Conservation (phyloP, 306 rosid genomes). For the Prinsepia uniflora region DNA sequence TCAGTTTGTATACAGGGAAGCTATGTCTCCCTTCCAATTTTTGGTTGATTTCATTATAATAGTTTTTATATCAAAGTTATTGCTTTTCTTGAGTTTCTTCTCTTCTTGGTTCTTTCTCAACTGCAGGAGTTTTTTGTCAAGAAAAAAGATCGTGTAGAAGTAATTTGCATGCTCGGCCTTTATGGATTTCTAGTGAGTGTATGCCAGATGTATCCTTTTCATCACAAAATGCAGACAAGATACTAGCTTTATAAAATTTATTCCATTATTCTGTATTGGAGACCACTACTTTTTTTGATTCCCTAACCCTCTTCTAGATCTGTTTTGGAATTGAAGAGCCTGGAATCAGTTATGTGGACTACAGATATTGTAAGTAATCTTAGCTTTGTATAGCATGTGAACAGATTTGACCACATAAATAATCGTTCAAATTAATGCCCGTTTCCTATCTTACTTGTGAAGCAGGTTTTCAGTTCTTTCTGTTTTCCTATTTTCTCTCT, state of each 20-base stretch:
- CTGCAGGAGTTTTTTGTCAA: constrained; percentile 68
- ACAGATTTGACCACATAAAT: background rate
- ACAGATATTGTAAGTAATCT: constrained; percentile 45
- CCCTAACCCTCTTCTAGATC: constrained; percentile 42
- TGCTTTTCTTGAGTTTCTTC: background rate
- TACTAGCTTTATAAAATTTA: background rate
- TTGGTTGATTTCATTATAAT: background rate
- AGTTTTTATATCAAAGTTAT: background rate
- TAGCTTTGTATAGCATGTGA: background rate
- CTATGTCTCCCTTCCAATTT: background rate
- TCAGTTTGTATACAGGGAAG: background rate
- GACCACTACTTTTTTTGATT: constrained; percentile 14
- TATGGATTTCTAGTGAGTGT: constrained; percentile 47
- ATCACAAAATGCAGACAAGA: background rate
- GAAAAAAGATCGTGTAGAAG: constrained; percentile 57
- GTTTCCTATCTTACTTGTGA: background rate
- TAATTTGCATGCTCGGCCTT: constrained; percentile 53
- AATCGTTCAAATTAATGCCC: background rate
- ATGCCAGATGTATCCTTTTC: constrained; percentile 55
- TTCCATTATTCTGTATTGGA: background rate
- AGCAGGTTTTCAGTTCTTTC: background rate
- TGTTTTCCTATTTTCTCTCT: background rate
- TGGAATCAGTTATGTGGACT: constrained; percentile 54
- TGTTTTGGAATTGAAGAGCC: constrained; percentile 39
- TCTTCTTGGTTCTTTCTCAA: constrained; percentile 14